A percentile compares a stretch with the other conserved stretches of the same genome.
Evolutionary conservation across 352 stramenopile genomes (phyloP).

Genomic region (Phytophthora idaei): DNA sequence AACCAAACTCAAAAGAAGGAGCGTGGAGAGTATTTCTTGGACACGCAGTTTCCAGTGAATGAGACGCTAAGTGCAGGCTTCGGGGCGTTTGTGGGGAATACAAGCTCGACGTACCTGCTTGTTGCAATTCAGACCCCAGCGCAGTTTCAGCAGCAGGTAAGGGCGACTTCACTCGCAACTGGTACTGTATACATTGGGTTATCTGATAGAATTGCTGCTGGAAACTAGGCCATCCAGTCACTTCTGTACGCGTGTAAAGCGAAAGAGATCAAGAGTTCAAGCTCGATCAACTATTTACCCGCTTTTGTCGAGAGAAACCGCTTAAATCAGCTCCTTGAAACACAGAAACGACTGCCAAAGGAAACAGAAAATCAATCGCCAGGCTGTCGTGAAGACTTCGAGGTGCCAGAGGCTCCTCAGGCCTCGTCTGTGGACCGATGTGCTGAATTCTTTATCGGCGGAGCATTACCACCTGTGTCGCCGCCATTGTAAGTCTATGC

Average conservation of each 20-base stretch:
- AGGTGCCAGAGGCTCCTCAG: slow-evolving; percentile 3
- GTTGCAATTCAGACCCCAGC: slow-evolving; percentile 64
- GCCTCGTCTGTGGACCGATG: background rate
- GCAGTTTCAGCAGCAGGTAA: slow-evolving; percentile 70
- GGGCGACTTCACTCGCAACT: background rate
- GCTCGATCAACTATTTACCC: slow-evolving; percentile 40
- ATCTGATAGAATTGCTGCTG: background rate
- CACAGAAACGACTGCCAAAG: background rate
- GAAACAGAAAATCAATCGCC: slow-evolving; percentile 11
- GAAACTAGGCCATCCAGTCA: slow-evolving; percentile 69
- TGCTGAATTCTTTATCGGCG: background rate
- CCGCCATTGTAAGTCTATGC: slow-evolving; percentile 21
- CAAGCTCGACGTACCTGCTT: slow-evolving; percentile 55
- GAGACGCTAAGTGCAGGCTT: slow-evolving; percentile 46
- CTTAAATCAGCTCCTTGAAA: slow-evolving; percentile 2
- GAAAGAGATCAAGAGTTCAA: slow-evolving; percentile 66
- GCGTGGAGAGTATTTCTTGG: slow-evolving; percentile 41
- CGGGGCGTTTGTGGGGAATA: slow-evolving; percentile 53
- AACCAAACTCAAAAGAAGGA: slow-evolving; percentile 14
- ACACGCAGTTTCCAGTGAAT: slow-evolving; percentile 67
- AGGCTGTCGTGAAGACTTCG: slow-evolving; percentile 14
- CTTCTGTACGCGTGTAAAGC: slow-evolving; percentile 82
- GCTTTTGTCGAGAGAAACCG: slow-evolving; percentile 28
- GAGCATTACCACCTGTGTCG: background rate
- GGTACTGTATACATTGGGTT: background rate